Percentiles rank a stretch among this genome's conserved stretches.
Evolutionary conservation across 1,139 yeast genomes (phyloP).

Genomic region (Taphrina betulina): DNA sequence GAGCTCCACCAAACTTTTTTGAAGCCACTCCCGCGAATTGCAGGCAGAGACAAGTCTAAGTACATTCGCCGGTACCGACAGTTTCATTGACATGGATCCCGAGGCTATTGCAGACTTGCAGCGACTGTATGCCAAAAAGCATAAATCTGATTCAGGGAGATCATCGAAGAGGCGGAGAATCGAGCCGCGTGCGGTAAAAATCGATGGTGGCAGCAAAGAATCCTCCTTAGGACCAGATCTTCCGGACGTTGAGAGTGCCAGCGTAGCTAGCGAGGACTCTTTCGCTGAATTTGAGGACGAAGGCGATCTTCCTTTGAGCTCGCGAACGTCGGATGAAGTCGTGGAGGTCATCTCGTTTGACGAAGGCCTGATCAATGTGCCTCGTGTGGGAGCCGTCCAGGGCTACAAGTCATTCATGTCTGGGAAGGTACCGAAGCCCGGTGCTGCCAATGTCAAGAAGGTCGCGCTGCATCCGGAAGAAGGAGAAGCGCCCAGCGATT

Average conservation of each 20-base stretch:
- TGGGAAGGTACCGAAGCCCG: slow-evolving; percentile 15
- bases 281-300: slow-evolving; percentile 14
- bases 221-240: not conserved
- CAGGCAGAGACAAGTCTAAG: too few species aligned
- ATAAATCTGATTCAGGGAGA: not conserved
- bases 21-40: too few species aligned
- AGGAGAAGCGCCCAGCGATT: slow-evolving; percentile 13
- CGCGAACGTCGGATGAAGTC: not conserved
- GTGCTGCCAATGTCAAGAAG: not conserved
- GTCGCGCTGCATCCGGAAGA: slow-evolving; percentile 1
- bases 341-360: slow-evolving; percentile 28
- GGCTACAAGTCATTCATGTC: slow-evolving; percentile 32
- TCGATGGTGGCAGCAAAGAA: not conserved
- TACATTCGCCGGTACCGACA: too few species aligned
- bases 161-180: slow-evolving; percentile 3
- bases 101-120: slow-evolving; percentile 22
- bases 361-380: slow-evolving; percentile 3
- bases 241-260: not conserved
- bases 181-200: not conserved
- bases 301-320: not conserved
- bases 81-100: too few species aligned
- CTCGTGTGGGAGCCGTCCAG: not conserved
- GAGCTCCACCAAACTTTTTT: too few species aligned
- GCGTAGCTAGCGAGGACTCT: too few species aligned
- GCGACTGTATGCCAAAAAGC: slow-evolving; percentile 14